These are phyloP conservation scores for Pseudogymnoascus sp. DNA, from an alignment of 2,329 filamentous ascomycete species.

Conservation along the genomic window DNA sequence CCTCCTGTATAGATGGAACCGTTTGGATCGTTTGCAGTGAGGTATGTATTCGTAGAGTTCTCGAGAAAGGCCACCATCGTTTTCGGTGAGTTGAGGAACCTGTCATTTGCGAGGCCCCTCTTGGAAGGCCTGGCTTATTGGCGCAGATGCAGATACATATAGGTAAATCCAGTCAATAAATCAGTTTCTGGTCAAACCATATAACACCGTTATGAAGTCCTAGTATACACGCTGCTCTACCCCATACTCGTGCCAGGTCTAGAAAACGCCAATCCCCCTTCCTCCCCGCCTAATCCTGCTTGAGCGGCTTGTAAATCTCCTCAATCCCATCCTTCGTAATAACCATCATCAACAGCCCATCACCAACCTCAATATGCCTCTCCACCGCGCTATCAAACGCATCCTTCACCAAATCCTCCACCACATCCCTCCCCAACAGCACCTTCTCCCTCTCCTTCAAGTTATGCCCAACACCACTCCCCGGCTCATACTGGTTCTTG, in stretches of 20 bases:
- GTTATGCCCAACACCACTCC: conserved; percentile 73
- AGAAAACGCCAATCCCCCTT: background rate
- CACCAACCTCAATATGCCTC: conserved; percentile 97
- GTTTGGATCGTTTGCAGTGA: no score
- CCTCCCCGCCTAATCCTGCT: conserved; percentile 61
- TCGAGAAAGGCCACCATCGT: no score
- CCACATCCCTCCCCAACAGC: conserved; percentile 62
- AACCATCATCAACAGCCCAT: conserved; percentile 89
- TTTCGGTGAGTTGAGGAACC: no score
- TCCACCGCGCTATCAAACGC: conserved; percentile 97
- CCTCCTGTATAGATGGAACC: no score
- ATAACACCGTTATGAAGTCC: conserved; percentile 3
- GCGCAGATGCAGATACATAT: background rate
- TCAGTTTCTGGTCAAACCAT: background rate
- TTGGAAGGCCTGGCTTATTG: background rate
- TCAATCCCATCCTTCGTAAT: conserved; percentile 83
- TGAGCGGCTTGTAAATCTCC: conserved; percentile 75
- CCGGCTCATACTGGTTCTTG: conserved; percentile 95
- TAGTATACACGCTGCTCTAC: conserved; percentile 5
- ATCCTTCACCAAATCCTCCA: conserved; percentile 86
- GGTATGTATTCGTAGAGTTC: no score
- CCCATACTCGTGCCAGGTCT: conserved; percentile 2
- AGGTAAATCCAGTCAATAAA: background rate
- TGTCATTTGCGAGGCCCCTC: no score
- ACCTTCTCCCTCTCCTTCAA: conserved; percentile 62